Evolutionary conservation across 441 rosid genomes (phyloP), one percentile per base, ranked within the genome.

Genomic region (Jatropha multifida): DNA sequence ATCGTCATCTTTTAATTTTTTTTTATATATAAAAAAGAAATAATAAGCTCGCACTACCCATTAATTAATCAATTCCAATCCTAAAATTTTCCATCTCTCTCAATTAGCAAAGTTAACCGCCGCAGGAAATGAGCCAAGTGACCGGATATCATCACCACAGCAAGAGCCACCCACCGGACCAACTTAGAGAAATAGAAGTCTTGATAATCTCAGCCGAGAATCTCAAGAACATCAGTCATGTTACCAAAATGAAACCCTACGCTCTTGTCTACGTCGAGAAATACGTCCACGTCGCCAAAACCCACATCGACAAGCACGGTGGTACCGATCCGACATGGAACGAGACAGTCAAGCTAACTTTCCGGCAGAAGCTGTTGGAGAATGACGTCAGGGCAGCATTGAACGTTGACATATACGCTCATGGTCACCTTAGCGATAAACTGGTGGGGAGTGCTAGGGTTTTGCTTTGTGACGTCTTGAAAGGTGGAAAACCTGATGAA

Each of bases 201-300:
- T 71, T 79, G 65, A 38, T 42, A 65, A 71, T 65, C 72, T 69
- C 74, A 32, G 79, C 79, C 17, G 70, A 76, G 23, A 70, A 76
- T 65, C 79, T 76, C 58, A 76, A 71, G 65, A 71, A 76, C 71
- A 75, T 55, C 20, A 70, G 64, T 44, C 71, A 70, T 27, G 23
- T 77, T 7, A 70, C 76, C 70, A 51, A 55, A 32, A 54, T 76
- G 65, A 76, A 56, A 65, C 23, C 75, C 48, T 70, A 76, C 51
- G 71, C 71, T 4, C 44, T 32, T 20, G 79, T 64, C 58, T 76
- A 70, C 49, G 75, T 76, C 3, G 79, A 76, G 9, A 70, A 76
- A 27, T 27, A 65, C 5, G 48, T 62, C 8, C 70, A 69, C 65
- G 38, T 54, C 15, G 79, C 68, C 18, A 46, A 14, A 51, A 77